A percentile compares a stretch with the other conserved stretches of the same genome.
These are phyloP conservation scores for Xerocomus brunneocitrinus DNA, from an alignment of 768 basidiomycete species.

Conservation along the genomic window DNA sequence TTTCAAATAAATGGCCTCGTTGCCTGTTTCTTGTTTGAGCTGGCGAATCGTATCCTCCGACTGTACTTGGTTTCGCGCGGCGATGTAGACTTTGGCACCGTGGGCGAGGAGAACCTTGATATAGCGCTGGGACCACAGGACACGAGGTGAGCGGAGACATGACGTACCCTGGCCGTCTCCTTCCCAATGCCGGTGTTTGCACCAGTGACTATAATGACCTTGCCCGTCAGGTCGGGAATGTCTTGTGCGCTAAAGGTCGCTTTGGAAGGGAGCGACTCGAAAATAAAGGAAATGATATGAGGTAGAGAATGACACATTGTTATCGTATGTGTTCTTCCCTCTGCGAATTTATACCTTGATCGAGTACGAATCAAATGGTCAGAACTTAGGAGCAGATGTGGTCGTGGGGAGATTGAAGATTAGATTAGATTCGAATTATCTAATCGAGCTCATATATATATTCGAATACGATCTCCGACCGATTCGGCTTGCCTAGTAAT, in stretches of 20 bases:
- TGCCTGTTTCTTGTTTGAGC: slow-evolving; percentile 31
- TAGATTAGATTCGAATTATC: no score
- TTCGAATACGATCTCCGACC: no score
- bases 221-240: slow-evolving; percentile 32
- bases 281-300: no score
- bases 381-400: no score
- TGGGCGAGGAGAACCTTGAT: slow-evolving; percentile 24
- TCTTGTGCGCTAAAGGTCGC: slow-evolving; percentile 27
- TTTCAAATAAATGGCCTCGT: slow-evolving; percentile 30
- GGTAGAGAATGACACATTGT: no score
- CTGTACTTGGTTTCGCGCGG: slow-evolving; percentile 23
- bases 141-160: no score
- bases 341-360: no score
- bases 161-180: slow-evolving; percentile 20
- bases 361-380: no score
- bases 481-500: no score
- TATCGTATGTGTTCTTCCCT: no score
- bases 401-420: no score
- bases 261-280: slow-evolving; percentile 13
- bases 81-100: slow-evolving; percentile 36
- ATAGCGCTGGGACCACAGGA: background rate
- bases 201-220: slow-evolving; percentile 35
- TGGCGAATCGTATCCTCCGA: slow-evolving; percentile 27
- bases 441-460: no score
- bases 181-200: slow-evolving; percentile 30